Conservation (phyloP, 2,329 filamentous ascomycete genomes). For the Colletotrichum musicola region DNA sequence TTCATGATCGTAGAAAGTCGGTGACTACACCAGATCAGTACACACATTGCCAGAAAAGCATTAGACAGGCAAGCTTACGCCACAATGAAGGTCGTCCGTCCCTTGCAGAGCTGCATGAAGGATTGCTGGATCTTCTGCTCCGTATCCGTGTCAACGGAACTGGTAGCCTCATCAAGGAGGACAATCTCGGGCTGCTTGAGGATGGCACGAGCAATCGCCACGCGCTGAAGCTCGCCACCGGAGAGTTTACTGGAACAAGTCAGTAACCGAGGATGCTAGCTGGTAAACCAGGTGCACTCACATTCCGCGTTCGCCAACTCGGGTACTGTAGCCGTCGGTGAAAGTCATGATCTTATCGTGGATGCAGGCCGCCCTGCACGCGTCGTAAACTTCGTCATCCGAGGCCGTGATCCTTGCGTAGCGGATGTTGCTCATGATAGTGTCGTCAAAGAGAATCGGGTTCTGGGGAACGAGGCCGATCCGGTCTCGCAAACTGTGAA, state of each 20-base stretch:
- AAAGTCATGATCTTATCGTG: constrained; percentile 70
- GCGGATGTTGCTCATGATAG: constrained; percentile 70
- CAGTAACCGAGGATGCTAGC: constrained; percentile 27
- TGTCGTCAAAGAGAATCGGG: constrained; percentile 69
- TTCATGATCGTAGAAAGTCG: constrained; percentile 79
- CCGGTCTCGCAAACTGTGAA: constrained; percentile 64
- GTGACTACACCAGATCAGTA: constrained; percentile 60
- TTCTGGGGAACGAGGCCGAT: constrained; percentile 70
- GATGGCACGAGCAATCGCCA: constrained; percentile 78
- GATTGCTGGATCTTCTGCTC: constrained; percentile 76
- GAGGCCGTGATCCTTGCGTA: constrained; percentile 67
- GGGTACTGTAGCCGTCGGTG: constrained; percentile 63
- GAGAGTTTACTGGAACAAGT: constrained; percentile 66
- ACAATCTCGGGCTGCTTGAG: constrained; percentile 81
- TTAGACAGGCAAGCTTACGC: constrained; percentile 59
- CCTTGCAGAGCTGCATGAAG: constrained; percentile 68
- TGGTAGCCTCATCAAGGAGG: constrained; percentile 83
- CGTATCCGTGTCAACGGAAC: constrained; percentile 78
- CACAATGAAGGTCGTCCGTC: constrained; percentile 75
- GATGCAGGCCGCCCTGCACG: constrained; percentile 67
- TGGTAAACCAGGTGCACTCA: constrained; percentile 42
- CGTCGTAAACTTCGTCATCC: constrained; percentile 67
- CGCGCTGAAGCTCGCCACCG: constrained; percentile 74
- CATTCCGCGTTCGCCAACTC: constrained; percentile 65
- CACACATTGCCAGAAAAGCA: too few relatives aligned